Evolutionary conservation across 345 rosid species (phyloP).

Genomic region (Citrus maxima): DNA sequence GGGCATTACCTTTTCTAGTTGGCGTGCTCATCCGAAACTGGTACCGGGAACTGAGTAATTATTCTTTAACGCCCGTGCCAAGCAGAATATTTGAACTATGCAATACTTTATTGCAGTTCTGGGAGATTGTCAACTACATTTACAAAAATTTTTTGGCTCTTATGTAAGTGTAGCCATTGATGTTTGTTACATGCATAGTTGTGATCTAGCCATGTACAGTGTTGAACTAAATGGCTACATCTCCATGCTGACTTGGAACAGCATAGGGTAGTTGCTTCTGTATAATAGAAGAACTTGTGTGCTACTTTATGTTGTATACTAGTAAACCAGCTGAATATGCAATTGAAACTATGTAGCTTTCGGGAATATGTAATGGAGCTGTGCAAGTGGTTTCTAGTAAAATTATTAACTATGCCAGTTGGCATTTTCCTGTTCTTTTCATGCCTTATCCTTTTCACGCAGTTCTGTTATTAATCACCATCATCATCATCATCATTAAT

Average conservation of each 20-base stretch:
- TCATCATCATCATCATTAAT: too few species aligned
- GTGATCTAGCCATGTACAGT: not conserved
- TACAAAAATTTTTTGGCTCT: not conserved
- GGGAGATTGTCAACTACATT: not conserved
- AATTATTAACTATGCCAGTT: not conserved
- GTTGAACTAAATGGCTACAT: not conserved
- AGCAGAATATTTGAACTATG: not conserved
- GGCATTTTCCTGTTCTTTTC: not conserved
- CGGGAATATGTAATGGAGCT: not conserved
- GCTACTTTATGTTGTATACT: not conserved
- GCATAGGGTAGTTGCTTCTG: not conserved
- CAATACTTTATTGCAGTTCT: not conserved
- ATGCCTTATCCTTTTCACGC: not conserved
- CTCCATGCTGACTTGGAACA: not conserved
- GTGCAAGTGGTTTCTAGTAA: not conserved
- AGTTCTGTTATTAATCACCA: too few species aligned
- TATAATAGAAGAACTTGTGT: not conserved
- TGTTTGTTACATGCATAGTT: not conserved
- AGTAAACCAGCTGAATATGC: not conserved
- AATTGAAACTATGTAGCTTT: not conserved
- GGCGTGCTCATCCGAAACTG: slow-evolving; percentile 32
- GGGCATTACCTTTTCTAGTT: slow-evolving; percentile 35
- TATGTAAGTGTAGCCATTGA: not conserved
- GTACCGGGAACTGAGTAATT: slow-evolving; percentile 22
- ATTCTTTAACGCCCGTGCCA: not conserved